These are phyloP conservation scores for Isabelozyma pseudorhagii DNA, from an alignment of 805 yeast species.

Conservation along the genomic window DNA sequence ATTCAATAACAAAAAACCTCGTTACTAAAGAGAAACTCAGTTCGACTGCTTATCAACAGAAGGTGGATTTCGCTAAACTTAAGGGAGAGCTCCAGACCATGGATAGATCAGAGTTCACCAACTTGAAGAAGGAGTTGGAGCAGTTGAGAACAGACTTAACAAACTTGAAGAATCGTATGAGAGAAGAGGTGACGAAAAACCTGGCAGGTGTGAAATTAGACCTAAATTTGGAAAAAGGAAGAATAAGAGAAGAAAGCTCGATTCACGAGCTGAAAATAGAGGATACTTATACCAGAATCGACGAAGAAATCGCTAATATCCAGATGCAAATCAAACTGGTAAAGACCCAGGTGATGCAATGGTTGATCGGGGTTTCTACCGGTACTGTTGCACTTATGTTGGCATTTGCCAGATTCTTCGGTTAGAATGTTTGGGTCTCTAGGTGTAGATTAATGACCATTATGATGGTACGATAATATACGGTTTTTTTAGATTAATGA, in stretches of 20 bases:
- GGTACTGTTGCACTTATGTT: conserved; percentile 94
- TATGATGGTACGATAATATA: neutral
- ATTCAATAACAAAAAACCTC: conserved; percentile 67
- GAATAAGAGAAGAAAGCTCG: conserved; percentile 91
- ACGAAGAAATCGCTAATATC: conserved; percentile 92
- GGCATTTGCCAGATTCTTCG: conserved; percentile 83
- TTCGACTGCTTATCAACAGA: conserved; percentile 88
- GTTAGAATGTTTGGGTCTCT: conserved; percentile 27
- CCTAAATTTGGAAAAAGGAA: conserved; percentile 88
- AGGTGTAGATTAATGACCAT: neutral
- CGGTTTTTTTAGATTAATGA: neutral
- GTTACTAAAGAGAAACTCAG: conserved; percentile 84
- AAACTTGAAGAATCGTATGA: conserved; percentile 75
- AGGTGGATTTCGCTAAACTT: conserved; percentile 92
- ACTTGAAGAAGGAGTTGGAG: conserved; percentile 83
- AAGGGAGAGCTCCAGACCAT: conserved; percentile 87
- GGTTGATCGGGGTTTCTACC: conserved; percentile 97
- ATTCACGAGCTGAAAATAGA: conserved; percentile 90
- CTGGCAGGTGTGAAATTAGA: conserved; percentile 90
- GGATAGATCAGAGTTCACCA: conserved; percentile 82
- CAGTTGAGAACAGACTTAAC: conserved; percentile 80
- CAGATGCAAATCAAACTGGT: conserved; percentile 93
- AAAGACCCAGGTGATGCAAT: conserved; percentile 95
- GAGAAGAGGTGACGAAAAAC: conserved; percentile 88
- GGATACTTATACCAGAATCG: conserved; percentile 92